phyloP scores from a whole-genome alignment of 1,284 basidiomycete genomes.

The Pisolithus thermaeus region DNA sequence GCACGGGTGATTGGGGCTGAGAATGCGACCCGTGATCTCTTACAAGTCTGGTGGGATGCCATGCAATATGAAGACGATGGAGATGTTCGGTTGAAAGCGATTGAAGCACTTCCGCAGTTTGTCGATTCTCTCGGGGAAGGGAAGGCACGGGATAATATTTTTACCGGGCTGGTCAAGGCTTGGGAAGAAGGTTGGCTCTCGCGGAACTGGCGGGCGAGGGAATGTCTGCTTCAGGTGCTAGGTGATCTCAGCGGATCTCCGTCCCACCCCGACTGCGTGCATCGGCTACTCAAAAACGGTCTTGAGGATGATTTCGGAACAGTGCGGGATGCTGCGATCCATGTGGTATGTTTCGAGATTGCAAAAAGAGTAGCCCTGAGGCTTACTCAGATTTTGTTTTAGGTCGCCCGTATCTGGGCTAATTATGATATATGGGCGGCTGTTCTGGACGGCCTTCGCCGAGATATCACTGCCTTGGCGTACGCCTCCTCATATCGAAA shows the following conservation, averaged over 20 bases:
- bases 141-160: conserved; percentile 45
- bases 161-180: conserved; percentile 47
- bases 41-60: conserved; percentile 68
- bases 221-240: conserved; percentile 59
- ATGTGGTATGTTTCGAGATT: conserved; percentile 44
- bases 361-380: conserved; percentile 11
- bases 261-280: conserved; percentile 27
- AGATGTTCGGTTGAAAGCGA: conserved; percentile 66
- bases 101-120: conserved; percentile 61
- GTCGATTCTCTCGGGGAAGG: conserved; percentile 47
- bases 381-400: conserved; percentile 5
- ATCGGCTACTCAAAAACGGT: conserved; percentile 53
- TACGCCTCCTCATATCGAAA: conserved; percentile 54
- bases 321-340: conserved; percentile 75
- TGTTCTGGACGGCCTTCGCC: conserved; percentile 37
- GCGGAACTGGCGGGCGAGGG: conserved; percentile 81
- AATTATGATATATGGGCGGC: conserved; percentile 17
- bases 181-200: conserved; percentile 59
- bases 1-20: conserved; percentile 80
- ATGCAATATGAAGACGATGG: conserved; percentile 52
- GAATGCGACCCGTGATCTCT: conserved; percentile 64
- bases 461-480: conserved; percentile 53
- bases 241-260: conserved; percentile 33
- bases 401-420: conserved; percentile 20
- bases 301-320: conserved; percentile 79